Percentiles rank a stretch among this genome's conserved stretches.
Evolutionary conservation across 371 early-diverging fungal species (phyloP).

Genomic region (Amoeboaphelidium protococcarum): DNA sequence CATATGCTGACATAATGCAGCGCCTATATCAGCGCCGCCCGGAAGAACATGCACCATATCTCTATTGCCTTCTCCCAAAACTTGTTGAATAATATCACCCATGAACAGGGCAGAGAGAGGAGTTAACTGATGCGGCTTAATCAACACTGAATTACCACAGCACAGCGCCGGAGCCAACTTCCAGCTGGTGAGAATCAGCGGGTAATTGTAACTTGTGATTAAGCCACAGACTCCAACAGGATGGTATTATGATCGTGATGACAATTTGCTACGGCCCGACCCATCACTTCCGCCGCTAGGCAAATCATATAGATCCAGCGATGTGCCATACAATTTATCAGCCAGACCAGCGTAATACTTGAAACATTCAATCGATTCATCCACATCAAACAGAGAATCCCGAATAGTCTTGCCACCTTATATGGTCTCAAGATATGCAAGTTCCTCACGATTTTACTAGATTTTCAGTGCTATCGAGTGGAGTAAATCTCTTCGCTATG

Average conservation of each 20-base stretch:
- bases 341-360: background rate
- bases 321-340: background rate
- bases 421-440: conserved; percentile 50
- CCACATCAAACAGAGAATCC: conserved; percentile 12
- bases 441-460: conserved; percentile 30
- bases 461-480: conserved; percentile 41
- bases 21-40: conserved; percentile 26
- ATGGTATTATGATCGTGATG: background rate
- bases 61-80: too few relatives aligned
- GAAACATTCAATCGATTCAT: background rate
- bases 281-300: too few relatives aligned
- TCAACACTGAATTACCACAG: conserved; percentile 21
- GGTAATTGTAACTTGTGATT: conserved; percentile 25
- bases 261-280: too few relatives aligned
- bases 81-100: background rate
- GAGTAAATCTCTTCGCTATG: conserved; percentile 25
- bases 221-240: background rate
- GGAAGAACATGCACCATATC: conserved; percentile 2
- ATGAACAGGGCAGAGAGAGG: background rate
- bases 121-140: background rate
- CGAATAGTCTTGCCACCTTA: conserved; percentile 56
- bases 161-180: conserved; percentile 66
- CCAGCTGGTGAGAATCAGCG: conserved; percentile 48
- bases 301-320: background rate
- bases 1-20: conserved; percentile 19